Conservation (phyloP, 257 asterid species). For the Ocimum tenuiflorum region DNA sequence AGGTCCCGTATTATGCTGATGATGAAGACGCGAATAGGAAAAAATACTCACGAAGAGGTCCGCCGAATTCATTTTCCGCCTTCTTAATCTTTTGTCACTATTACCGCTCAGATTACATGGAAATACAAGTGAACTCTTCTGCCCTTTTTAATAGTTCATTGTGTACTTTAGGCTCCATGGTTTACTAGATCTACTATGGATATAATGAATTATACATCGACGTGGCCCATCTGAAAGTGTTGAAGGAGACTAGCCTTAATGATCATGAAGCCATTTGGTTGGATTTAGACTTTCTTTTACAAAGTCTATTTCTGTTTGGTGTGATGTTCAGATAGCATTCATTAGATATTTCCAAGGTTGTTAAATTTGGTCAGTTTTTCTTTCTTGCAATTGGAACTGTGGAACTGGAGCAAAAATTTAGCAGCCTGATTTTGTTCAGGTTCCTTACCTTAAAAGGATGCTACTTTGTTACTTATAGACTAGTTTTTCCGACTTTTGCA, state of each 20-base stretch:
- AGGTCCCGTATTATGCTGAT: slow-evolving; percentile 65
- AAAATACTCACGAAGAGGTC: slow-evolving; percentile 87
- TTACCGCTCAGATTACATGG: not conserved
- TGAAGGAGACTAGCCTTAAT: not conserved
- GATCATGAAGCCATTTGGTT: not conserved
- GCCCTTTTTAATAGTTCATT: not conserved
- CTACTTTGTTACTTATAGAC: too few species aligned
- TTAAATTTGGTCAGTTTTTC: not conserved
- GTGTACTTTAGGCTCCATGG: not conserved
- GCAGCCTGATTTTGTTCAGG: too few species aligned
- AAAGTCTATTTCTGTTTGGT: not conserved
- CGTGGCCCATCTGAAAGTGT: not conserved
- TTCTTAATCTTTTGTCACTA: not conserved
- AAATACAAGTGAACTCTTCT: not conserved
- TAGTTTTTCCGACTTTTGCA: not conserved
- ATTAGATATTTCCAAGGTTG: not conserved
- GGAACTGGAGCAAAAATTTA: too few species aligned
- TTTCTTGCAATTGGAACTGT: too few species aligned
- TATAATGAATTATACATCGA: not conserved
- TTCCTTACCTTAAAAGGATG: too few species aligned
- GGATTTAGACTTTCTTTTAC: not conserved
- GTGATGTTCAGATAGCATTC: not conserved
- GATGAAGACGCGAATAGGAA: slow-evolving; percentile 79
- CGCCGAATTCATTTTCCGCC: slow-evolving; percentile 6
- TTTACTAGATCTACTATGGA: not conserved